Base-by-base conservation (phyloP, 1,284 basidiomycete species). In the Cutaneotrichosporon daszewskae region DNA sequence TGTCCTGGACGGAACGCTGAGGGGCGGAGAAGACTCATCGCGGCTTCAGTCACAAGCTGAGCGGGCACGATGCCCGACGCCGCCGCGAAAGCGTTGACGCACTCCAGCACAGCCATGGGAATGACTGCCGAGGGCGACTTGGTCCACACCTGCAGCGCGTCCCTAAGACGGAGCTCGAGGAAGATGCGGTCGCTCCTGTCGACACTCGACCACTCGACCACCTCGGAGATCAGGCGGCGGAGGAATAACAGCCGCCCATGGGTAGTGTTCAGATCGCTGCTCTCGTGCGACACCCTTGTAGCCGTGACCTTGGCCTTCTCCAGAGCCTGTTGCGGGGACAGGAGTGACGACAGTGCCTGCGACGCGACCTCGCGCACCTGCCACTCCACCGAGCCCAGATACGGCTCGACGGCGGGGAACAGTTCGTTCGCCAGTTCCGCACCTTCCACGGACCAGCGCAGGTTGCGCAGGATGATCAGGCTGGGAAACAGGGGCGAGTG, bases 401-500 rank as follows among this genome's bases (percentile, higher is more conserved):
- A 63, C 3, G 50, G 44, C 47, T 49, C 42, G 5, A 64, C 59
- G 1, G 49, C 53, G 9, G 28, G 26, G 18, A 42, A 40, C 19
- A 66, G 39, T 9, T 33, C 19, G 6, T 54, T 47, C 26, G 62
- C 59, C 8, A 66, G 37, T 3, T 47, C 49, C 6, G 37, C 45
- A 5, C 50, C 55, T 1, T 53, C 51, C 0, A 53, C 43, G 2
- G 58, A 57, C 58, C 60, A 66, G 17, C 57, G 47, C 12, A 69
- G 46, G 40, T 60, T 64, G 14, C 67, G 55, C 14, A 69, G 29
- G 34, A 69, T 66, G 52, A 68, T 68, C 26, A 69, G 44, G 32
- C 67, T 62, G 0, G 67, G 66, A 49, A 69, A 68, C 17, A 69
- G 46, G 0, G 66, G 62, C 3, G 64, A 62, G 47, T 69, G 67